Conservation (phyloP, 306 rosid species). For the Pachyrhizus erosus region DNA sequence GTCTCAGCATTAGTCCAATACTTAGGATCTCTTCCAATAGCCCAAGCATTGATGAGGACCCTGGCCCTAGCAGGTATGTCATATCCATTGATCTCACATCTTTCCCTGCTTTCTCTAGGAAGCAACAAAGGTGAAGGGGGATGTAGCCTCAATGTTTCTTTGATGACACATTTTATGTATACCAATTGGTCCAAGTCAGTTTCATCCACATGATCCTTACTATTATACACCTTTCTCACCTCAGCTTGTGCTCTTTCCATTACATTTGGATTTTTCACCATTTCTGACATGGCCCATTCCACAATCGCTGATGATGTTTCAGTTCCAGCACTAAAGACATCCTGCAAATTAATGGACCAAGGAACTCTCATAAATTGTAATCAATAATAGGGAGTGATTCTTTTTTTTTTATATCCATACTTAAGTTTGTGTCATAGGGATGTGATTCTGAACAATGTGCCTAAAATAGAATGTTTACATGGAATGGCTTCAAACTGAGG, state of each 20-base stretch:
- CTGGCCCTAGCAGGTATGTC: slow-evolving; percentile 2
- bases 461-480: neutral
- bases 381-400: too few relatives aligned
- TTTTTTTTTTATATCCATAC: neutral
- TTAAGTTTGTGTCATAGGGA: neutral
- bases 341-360: slow-evolving; percentile 27
- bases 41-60: slow-evolving; percentile 1
- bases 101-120: slow-evolving; percentile 40
- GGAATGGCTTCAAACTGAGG: neutral
- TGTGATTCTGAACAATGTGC: neutral
- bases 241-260: slow-evolving; percentile 39
- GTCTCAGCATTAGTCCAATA: slow-evolving; percentile 38
- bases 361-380: neutral
- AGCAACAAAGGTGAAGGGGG: slow-evolving; percentile 33
- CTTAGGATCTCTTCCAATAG: neutral
- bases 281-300: slow-evolving; percentile 50
- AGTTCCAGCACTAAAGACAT: slow-evolving; percentile 36
- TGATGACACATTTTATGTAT: slow-evolving; percentile 30
- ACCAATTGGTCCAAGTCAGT: neutral
- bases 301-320: slow-evolving; percentile 39
- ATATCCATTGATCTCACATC: slow-evolving; percentile 30
- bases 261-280: slow-evolving; percentile 17
- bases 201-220: slow-evolving; percentile 1
- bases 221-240: slow-evolving; percentile 26
- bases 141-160: slow-evolving; percentile 40